Conservation (phyloP, 2,329 filamentous ascomycete genomes). For the Colletotrichum neosansevieriae region DNA sequence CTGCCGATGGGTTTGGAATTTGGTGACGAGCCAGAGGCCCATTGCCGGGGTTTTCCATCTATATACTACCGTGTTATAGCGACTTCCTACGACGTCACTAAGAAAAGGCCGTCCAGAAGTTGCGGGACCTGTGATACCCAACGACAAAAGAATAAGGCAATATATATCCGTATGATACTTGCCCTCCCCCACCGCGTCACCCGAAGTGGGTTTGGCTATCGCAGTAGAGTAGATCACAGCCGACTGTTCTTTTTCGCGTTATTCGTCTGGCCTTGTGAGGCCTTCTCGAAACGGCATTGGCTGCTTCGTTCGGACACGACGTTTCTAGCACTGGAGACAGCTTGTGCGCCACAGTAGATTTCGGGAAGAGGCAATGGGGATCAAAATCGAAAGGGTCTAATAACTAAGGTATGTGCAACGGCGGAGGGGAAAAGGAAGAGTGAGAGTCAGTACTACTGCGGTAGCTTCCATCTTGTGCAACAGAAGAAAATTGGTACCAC, state of each 20-base stretch:
- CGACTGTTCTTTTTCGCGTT: background rate
- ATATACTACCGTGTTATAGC: background rate
- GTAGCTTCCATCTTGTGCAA: too few relatives aligned
- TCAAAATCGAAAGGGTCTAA: background rate
- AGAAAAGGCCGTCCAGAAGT: background rate
- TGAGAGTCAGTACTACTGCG: too few relatives aligned
- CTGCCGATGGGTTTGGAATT: background rate
- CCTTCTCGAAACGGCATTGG: background rate
- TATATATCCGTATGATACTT: conserved; percentile 16
- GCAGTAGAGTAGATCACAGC: conserved; percentile 4
- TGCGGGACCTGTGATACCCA: background rate
- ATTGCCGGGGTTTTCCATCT: background rate
- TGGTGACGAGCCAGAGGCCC: conserved; percentile 1
- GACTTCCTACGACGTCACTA: background rate
- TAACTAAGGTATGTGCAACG: background rate
- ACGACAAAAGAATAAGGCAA: background rate
- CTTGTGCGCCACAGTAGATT: conserved; percentile 1
- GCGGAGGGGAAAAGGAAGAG: too few relatives aligned
- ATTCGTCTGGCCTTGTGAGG: background rate
- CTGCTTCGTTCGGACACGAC: background rate
- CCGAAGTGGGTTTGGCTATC: background rate
- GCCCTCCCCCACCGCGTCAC: conserved; percentile 3
- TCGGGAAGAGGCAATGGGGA: background rate
- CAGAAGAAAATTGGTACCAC: too few relatives aligned
- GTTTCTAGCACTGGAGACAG: background rate